Percentiles rank a stretch among this genome's conserved stretches.
These are phyloP conservation scores for Candida ficus DNA, from an alignment of 805 yeast genomes.

Conservation along the genomic window DNA sequence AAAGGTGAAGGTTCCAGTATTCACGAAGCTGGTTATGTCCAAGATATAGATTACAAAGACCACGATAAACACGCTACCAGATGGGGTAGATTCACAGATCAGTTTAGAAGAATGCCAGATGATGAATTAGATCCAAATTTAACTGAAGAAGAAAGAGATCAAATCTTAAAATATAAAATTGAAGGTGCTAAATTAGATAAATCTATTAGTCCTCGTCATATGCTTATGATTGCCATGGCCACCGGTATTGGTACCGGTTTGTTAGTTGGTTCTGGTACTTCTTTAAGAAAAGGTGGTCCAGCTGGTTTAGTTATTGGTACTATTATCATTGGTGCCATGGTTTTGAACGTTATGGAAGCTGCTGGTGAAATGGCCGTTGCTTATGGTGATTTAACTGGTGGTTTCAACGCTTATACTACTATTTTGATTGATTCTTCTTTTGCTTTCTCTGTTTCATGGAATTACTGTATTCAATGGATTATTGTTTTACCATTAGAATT, in stretches of 20 bases:
- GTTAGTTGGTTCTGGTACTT: slow-evolving; percentile 51
- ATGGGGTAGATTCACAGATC: slow-evolving; percentile 29
- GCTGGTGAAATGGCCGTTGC: slow-evolving; percentile 65
- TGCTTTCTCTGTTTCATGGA: slow-evolving; percentile 59
- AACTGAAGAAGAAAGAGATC: slow-evolving; percentile 36
- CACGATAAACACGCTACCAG: neutral
- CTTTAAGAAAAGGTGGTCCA: slow-evolving; percentile 42
- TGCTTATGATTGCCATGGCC: slow-evolving; percentile 75
- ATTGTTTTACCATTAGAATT: slow-evolving; percentile 58
- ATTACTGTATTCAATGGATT: slow-evolving; percentile 60
- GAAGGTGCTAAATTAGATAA: slow-evolving; percentile 33
- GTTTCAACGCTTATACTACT: slow-evolving; percentile 54
- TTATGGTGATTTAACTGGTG: slow-evolving; percentile 54
- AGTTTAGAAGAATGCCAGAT: slow-evolving; percentile 27
- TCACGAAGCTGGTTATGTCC: slow-evolving; percentile 17
- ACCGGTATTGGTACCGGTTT: slow-evolving; percentile 82
- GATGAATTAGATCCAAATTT: slow-evolving; percentile 34
- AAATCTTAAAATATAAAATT: slow-evolving; percentile 15
- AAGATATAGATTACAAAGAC: slow-evolving; percentile 13
- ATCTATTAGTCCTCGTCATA: slow-evolving; percentile 44
- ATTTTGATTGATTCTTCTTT: slow-evolving; percentile 51
- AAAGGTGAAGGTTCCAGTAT: slow-evolving; percentile 20
- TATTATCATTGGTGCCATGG: slow-evolving; percentile 50
- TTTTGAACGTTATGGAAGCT: slow-evolving; percentile 55
- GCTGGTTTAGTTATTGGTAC: slow-evolving; percentile 50